phyloP scores from a whole-genome alignment of 345 rosid genomes.

The Hypericum perforatum region DNA sequence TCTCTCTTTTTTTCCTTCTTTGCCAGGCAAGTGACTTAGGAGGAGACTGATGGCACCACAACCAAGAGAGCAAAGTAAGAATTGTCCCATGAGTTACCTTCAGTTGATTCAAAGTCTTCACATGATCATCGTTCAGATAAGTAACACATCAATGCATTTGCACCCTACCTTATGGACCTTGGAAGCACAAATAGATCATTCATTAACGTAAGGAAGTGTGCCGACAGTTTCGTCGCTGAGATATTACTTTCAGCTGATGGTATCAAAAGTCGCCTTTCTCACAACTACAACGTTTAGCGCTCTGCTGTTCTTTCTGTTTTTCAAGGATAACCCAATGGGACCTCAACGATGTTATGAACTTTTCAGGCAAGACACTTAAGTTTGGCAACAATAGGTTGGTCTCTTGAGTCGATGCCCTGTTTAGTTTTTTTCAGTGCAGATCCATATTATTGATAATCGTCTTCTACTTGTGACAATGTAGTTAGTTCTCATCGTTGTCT shows the following conservation, averaged over 20 bases:
- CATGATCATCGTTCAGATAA: too few species aligned
- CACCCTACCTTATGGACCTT: slow-evolving; percentile 94
- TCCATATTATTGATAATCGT: too few species aligned
- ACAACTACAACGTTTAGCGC: not conserved
- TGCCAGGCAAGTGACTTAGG: slow-evolving; percentile 68
- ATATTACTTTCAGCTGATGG: slow-evolving; percentile 1
- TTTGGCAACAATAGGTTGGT: slow-evolving; percentile 93
- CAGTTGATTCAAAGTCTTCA: too few species aligned
- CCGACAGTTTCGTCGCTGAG: slow-evolving; percentile 10
- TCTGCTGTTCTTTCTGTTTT: slow-evolving; percentile 10
- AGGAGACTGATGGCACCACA: slow-evolving; percentile 60
- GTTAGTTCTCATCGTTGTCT: too few species aligned
- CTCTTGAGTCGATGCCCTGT: not conserved
- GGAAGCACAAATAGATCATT: slow-evolving; percentile 93
- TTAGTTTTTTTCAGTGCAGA: too few species aligned
- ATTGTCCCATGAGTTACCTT: not conserved
- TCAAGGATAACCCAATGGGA: slow-evolving; percentile 76
- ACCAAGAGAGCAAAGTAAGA: slow-evolving; percentile 58
- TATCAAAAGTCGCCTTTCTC: not conserved
- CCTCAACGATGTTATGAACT: slow-evolving; percentile 90
- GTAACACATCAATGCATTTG: not conserved
- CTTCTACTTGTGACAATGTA: too few species aligned
- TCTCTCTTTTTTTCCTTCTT: slow-evolving; percentile 14
- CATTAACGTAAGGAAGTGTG: slow-evolving; percentile 50
- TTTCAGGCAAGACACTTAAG: slow-evolving; percentile 73